Evolutionary conservation across 768 basidiomycete genomes (phyloP).

Genomic region (Filobasidium floriforme): DNA sequence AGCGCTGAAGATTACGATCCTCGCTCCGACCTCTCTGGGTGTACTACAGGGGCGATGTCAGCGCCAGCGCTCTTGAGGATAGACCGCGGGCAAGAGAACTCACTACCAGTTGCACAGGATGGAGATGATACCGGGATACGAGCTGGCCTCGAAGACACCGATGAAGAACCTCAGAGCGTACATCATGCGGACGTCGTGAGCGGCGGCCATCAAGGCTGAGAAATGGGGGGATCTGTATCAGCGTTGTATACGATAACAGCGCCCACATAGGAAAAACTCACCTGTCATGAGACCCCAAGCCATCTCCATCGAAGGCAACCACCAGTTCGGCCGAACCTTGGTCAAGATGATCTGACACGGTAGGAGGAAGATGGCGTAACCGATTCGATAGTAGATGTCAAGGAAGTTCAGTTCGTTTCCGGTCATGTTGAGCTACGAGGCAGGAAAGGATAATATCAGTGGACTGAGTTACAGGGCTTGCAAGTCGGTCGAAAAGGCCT

Average conservation of each 20-base stretch:
- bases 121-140: conserved; percentile 33
- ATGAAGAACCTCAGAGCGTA: conserved; percentile 35
- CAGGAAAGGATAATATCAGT: neutral
- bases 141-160: conserved; percentile 30
- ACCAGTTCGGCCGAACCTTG: conserved; percentile 27
- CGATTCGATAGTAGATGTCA: conserved; percentile 28
- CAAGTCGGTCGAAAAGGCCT: neutral
- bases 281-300: conserved; percentile 26
- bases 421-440: conserved; percentile 22
- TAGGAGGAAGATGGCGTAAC: conserved; percentile 27
- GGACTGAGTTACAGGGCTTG: neutral
- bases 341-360: conserved; percentile 35
- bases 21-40: conserved; percentile 24
- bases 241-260: neutral
- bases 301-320: conserved; percentile 28
- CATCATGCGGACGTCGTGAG: conserved; percentile 19
- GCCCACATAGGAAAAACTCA: neutral
- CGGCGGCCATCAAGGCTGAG: conserved; percentile 20
- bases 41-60: conserved; percentile 14
- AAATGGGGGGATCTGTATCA: neutral
- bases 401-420: conserved; percentile 31
- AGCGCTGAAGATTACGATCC: conserved; percentile 29
- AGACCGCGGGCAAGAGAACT: neutral
- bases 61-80: neutral
- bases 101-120: conserved; percentile 27